A percentile compares a stretch with the other conserved stretches of the same genome.
phyloP scores from a whole-genome alignment of 2,329 filamentous ascomycete genomes.

The Penicillium sp. region DNA sequence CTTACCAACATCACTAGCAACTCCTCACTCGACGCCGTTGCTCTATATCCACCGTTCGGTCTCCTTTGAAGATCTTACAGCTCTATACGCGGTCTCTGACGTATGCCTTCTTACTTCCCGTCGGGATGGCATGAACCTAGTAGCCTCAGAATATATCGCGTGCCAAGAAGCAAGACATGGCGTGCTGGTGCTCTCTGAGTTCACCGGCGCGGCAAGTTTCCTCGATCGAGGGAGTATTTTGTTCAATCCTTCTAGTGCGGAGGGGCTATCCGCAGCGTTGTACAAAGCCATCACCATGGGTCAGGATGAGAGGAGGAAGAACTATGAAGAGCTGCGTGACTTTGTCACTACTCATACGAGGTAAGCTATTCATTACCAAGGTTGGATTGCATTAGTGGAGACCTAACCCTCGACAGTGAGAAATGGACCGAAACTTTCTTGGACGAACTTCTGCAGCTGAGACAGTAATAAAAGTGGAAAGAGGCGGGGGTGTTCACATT shows the following conservation, averaged over 20 bases:
- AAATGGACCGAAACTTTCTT: not conserved
- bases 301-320: slow-evolving; percentile 64
- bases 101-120: slow-evolving; percentile 85
- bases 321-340: not conserved
- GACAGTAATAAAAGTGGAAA: too few relatives aligned
- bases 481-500: too few relatives aligned
- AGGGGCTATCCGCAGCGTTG: slow-evolving; percentile 83
- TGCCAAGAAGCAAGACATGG: slow-evolving; percentile 83
- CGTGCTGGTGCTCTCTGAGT: slow-evolving; percentile 89
- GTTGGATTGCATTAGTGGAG: not conserved
- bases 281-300: slow-evolving; percentile 87
- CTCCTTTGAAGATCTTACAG: slow-evolving; percentile 83
- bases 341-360: not conserved
- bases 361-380: not conserved
- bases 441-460: not conserved
- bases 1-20: slow-evolving; percentile 79
- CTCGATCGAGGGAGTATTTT: slow-evolving; percentile 77
- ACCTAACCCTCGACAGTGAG: not conserved
- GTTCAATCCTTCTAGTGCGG: slow-evolving; percentile 92
- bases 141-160: slow-evolving; percentile 93
- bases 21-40: not conserved
- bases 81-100: slow-evolving; percentile 83
- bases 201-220: slow-evolving; percentile 85
- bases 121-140: slow-evolving; percentile 93
- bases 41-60: slow-evolving; percentile 56